Evolutionary conservation across 2,329 filamentous ascomycete genomes (phyloP).

Genomic region (Elsinoe australis): DNA sequence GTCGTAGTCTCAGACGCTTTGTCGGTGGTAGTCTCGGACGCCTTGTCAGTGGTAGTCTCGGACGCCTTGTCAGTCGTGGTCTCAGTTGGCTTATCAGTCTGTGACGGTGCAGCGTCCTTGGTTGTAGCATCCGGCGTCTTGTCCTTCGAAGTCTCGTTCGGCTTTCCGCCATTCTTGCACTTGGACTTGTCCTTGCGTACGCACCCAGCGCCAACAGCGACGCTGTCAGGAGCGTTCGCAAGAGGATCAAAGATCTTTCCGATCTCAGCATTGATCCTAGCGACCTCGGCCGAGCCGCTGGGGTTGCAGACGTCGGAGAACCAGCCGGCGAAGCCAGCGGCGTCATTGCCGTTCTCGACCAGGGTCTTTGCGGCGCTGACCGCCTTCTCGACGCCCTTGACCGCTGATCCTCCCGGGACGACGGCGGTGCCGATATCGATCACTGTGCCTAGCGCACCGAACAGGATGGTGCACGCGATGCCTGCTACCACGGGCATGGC

Average conservation of each 20-base stretch:
- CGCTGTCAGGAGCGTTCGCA: not conserved
- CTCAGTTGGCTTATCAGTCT: not conserved
- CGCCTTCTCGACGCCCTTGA: slow-evolving; percentile 2
- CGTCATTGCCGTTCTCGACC: slow-evolving; percentile 2
- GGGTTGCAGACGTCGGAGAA: slow-evolving; percentile 24
- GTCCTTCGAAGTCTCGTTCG: not conserved
- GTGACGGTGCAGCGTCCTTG: not conserved
- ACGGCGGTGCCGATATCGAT: not conserved
- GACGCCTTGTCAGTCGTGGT: no score
- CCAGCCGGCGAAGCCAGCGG: slow-evolving; percentile 20
- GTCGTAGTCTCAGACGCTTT: no score
- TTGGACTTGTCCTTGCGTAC: slow-evolving; percentile 5
- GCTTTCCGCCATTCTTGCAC: slow-evolving; percentile 7
- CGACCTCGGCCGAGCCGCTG: slow-evolving; percentile 19
- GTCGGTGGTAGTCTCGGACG: no score
- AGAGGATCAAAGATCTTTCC: slow-evolving; percentile 8
- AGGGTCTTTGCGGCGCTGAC: slow-evolving; percentile 6
- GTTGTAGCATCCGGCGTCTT: not conserved
- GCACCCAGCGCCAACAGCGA: slow-evolving; percentile 2
- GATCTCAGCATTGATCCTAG: slow-evolving; percentile 1
- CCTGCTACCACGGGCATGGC: slow-evolving; percentile 8
- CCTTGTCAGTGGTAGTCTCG: slow-evolving; percentile 1
- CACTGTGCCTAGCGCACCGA: not conserved
- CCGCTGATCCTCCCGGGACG: not conserved
- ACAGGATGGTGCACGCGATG: not conserved